A percentile compares a stretch with the other conserved stretches of the same genome.
phyloP scores from a whole-genome alignment of 2,329 filamentous ascomycete genomes.

The Alternaria ventricosa region DNA sequence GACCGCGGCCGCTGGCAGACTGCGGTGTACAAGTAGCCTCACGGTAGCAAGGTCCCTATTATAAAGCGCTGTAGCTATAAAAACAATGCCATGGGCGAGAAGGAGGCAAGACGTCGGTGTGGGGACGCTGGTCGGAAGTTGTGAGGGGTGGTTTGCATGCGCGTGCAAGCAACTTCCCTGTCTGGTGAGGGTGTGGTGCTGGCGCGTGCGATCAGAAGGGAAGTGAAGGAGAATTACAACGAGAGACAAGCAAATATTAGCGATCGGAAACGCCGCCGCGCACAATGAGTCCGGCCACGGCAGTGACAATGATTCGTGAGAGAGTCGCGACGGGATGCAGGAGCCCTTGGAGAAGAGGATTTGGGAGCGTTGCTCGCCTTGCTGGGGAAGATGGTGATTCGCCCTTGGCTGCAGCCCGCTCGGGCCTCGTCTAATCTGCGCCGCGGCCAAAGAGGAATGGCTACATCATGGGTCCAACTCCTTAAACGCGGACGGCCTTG shows the following conservation, averaged over 20 bases:
- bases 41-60: conserved; percentile 11
- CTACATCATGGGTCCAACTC: conserved; percentile 2
- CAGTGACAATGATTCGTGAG: conserved; percentile 24
- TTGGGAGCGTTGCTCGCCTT: conserved; percentile 18
- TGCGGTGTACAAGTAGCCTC: conserved; percentile 7
- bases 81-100: conserved; percentile 18
- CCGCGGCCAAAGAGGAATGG: conserved; percentile 16
- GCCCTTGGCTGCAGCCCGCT: conserved; percentile 29
- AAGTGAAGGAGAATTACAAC: conserved; percentile 18
- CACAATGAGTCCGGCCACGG: conserved; percentile 21
- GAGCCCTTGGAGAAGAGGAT: conserved; percentile 27
- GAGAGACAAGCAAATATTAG: conserved; percentile 34
- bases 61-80: conserved; percentile 16
- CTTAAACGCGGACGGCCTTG: conserved; percentile 1
- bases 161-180: conserved; percentile 37
- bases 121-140: conserved; percentile 21
- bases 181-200: conserved; percentile 13
- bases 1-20: conserved; percentile 5
- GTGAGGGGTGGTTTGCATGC: conserved; percentile 35
- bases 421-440: conserved; percentile 21
- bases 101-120: conserved; percentile 21
- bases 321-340: conserved; percentile 26
- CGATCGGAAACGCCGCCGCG: conserved; percentile 24
- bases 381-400: conserved; percentile 30
- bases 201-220: conserved; percentile 21